phyloP scores from a whole-genome alignment of 2,329 filamentous ascomycete genomes.

The Alternaria rosae region DNA sequence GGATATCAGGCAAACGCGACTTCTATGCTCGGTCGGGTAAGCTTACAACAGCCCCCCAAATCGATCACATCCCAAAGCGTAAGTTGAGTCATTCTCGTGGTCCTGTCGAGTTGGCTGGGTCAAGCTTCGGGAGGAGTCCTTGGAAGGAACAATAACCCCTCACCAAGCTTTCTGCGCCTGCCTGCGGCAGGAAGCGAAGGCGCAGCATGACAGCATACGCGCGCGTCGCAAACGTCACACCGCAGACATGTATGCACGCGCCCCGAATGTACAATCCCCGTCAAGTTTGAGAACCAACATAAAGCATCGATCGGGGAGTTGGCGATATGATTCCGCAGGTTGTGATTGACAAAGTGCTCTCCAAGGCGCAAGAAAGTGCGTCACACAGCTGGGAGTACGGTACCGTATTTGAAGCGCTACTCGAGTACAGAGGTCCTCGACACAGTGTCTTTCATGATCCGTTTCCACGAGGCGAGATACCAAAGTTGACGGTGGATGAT shows the following conservation, averaged over 20 bases:
- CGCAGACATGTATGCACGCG: neutral
- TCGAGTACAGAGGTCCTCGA: conserved; percentile 49
- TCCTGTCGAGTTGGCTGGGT: neutral
- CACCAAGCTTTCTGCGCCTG: conserved; percentile 1
- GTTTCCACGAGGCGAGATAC: conserved; percentile 45
- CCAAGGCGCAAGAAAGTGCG: conserved; percentile 41
- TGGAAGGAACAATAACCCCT: conserved; percentile 6
- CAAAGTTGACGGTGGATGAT: conserved; percentile 27
- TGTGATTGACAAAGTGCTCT: conserved; percentile 27
- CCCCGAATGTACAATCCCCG: no score
- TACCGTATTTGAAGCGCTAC: conserved; percentile 51
- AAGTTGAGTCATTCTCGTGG: neutral
- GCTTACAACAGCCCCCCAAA: neutral
- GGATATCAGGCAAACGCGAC: neutral
- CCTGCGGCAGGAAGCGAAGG: conserved; percentile 14
- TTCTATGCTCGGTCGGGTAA: neutral
- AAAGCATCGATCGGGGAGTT: neutral
- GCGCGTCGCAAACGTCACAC: neutral
- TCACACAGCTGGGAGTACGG: conserved; percentile 55
- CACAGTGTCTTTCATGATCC: conserved; percentile 49
- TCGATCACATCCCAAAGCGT: neutral
- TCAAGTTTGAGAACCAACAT: neutral
- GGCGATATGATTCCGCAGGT: conserved; percentile 62
- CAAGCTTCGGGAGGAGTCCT: conserved; percentile 1
- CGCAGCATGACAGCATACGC: neutral